Evolutionary conservation across 2,329 filamentous ascomycete species (phyloP).

Genomic region (Penicillium sp.): DNA sequence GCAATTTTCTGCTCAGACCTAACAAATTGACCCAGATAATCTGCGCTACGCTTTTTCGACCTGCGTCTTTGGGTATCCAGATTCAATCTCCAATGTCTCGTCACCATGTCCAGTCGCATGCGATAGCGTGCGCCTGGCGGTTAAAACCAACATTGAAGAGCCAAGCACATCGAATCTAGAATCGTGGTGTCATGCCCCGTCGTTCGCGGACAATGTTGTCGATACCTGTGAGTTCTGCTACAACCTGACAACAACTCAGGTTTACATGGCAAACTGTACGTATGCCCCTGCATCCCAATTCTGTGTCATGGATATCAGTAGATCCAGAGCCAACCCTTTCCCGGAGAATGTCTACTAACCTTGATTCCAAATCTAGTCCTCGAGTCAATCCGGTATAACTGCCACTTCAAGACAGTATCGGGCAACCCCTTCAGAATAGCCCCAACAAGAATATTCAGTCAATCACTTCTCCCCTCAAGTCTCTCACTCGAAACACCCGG

Average conservation of each 20-base stretch:
- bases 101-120: slow-evolving; percentile 48
- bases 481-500: slow-evolving; percentile 21
- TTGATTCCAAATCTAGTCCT: slow-evolving; percentile 34
- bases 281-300: slow-evolving; percentile 8
- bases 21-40: slow-evolving; percentile 37
- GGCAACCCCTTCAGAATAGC: slow-evolving; percentile 42
- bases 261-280: slow-evolving; percentile 47
- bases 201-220: slow-evolving; percentile 44
- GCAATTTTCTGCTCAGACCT: not conserved
- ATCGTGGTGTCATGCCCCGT: slow-evolving; percentile 38
- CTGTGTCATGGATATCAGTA: not conserved
- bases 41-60: slow-evolving; percentile 46
- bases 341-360: slow-evolving; percentile 1
- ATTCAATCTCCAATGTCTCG: slow-evolving; percentile 38
- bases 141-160: slow-evolving; percentile 32
- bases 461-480: slow-evolving; percentile 38
- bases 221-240: slow-evolving; percentile 46
- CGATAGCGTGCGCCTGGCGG: slow-evolving; percentile 32
- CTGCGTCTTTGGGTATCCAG: slow-evolving; percentile 46
- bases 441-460: slow-evolving; percentile 43
- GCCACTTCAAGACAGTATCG: slow-evolving; percentile 39
- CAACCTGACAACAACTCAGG: slow-evolving; percentile 41
- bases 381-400: slow-evolving; percentile 48
- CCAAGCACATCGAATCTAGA: slow-evolving; percentile 33
- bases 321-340: not conserved